A percentile compares a stretch with the other conserved stretches of the same genome.
Evolutionary conservation across 2,329 filamentous ascomycete genomes (phyloP).

Genomic region (Acarospora socialis): DNA sequence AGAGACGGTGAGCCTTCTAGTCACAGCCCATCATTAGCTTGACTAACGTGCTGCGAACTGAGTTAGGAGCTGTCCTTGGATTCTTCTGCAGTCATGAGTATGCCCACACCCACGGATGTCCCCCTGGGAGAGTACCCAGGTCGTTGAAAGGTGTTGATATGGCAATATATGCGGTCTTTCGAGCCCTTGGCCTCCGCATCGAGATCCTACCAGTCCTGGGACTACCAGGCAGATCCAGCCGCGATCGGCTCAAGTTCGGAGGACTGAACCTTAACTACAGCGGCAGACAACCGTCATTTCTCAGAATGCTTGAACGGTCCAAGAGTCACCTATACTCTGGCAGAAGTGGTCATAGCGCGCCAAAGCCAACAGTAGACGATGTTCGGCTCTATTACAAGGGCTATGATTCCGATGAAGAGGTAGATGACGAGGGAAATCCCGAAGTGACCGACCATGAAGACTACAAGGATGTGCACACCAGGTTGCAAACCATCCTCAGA

Average conservation of each 20-base stretch:
- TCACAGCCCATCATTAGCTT: background rate
- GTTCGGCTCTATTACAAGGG: too few relatives aligned
- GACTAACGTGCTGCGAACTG: slow-evolving; percentile 1
- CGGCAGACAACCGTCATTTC: slow-evolving; percentile 7
- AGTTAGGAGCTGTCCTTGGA: slow-evolving; percentile 32
- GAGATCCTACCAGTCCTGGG: slow-evolving; percentile 20
- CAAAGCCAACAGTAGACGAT: too few relatives aligned
- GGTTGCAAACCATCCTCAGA: too few relatives aligned
- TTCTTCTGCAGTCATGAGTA: slow-evolving; percentile 35
- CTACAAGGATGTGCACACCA: too few relatives aligned
- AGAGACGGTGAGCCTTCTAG: slow-evolving; percentile 18
- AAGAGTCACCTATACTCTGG: too few relatives aligned
- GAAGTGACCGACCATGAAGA: too few relatives aligned
- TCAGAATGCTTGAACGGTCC: too few relatives aligned
- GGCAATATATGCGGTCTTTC: slow-evolving; percentile 26
- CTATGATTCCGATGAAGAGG: too few relatives aligned
- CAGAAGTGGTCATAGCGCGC: too few relatives aligned
- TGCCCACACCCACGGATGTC: slow-evolving; percentile 23
- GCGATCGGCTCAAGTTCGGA: background rate
- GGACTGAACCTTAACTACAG: slow-evolving; percentile 4
- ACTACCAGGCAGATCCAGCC: background rate
- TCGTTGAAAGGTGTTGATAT: slow-evolving; percentile 35
- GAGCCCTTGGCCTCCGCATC: slow-evolving; percentile 20
- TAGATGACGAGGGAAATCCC: too few relatives aligned
- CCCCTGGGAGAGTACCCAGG: slow-evolving; percentile 18